Evolutionary conservation across 23 red algal genomes (phyloP).

Genomic region (Cyanidioschyzon merolae): DNA sequence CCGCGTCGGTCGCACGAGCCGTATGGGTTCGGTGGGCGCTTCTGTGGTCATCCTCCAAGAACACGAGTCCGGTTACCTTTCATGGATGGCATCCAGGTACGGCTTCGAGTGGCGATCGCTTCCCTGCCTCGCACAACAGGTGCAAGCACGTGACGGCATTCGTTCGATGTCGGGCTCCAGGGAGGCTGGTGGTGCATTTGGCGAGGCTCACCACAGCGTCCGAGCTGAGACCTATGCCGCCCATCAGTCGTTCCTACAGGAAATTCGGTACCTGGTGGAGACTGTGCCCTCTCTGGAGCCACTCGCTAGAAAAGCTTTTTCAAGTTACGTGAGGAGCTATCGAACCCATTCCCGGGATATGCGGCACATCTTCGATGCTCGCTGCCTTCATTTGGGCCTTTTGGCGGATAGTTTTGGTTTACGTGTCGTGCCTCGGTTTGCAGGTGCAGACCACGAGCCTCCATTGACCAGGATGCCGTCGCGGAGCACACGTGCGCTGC

Average conservation of each 20-base stretch:
- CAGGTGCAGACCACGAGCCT: no score
- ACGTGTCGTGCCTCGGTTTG: not conserved
- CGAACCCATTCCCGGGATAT: slow-evolving; percentile 57
- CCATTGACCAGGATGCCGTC: no score
- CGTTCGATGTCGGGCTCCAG: slow-evolving; percentile 7
- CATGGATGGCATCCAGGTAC: not conserved
- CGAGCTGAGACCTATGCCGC: slow-evolving; percentile 29
- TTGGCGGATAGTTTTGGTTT: slow-evolving; percentile 59
- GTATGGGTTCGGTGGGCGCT: slow-evolving; percentile 49
- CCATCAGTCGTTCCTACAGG: slow-evolving; percentile 26
- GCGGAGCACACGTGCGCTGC: no score
- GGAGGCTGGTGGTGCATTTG: slow-evolving; percentile 21
- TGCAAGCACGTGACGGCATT: slow-evolving; percentile 30
- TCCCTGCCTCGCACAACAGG: slow-evolving; percentile 28
- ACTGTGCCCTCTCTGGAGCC: slow-evolving; percentile 16
- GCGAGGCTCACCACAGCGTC: slow-evolving; percentile 29
- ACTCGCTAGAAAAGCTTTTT: slow-evolving; percentile 38
- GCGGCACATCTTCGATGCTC: slow-evolving; percentile 63
- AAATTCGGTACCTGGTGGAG: not conserved
- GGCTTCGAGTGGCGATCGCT: slow-evolving; percentile 25
- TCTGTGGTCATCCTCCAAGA: slow-evolving; percentile 65
- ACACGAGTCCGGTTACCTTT: slow-evolving; percentile 47
- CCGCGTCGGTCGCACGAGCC: slow-evolving; percentile 69
- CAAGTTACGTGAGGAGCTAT: slow-evolving; percentile 65
- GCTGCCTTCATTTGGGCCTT: slow-evolving; percentile 69